Conservation (phyloP, 768 basidiomycete species). For the Lactarius trivialis region DNA sequence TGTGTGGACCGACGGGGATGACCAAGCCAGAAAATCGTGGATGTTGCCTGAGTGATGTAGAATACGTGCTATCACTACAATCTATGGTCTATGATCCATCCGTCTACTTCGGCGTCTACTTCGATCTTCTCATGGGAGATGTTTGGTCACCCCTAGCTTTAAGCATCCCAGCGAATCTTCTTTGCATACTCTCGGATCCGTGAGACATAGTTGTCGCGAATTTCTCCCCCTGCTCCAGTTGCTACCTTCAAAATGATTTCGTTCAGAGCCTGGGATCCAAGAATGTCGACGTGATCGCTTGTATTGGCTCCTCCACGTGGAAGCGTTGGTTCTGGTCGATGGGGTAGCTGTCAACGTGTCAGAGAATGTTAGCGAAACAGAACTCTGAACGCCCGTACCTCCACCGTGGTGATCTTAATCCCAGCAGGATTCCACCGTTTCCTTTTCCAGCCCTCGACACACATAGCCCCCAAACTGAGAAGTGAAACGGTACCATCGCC, state of each 20-base stretch:
- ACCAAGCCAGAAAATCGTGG: neutral
- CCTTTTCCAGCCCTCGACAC: slow-evolving; percentile 89
- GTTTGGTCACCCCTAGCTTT: neutral
- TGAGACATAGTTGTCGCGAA: slow-evolving; percentile 66
- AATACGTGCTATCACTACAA: too few relatives aligned
- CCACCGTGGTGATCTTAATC: slow-evolving; percentile 81
- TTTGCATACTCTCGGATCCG: slow-evolving; percentile 69
- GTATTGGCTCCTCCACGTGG: slow-evolving; percentile 91
- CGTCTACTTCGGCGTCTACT: neutral
- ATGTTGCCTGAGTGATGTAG: neutral
- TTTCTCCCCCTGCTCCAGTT: slow-evolving; percentile 70
- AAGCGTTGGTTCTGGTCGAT: slow-evolving; percentile 62
- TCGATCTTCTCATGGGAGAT: too few relatives aligned
- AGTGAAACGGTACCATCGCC: slow-evolving; percentile 92
- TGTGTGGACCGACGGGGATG: neutral
- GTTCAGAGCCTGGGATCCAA: slow-evolving; percentile 74
- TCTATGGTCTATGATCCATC: neutral
- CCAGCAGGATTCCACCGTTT: slow-evolving; percentile 86
- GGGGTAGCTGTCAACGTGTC: slow-evolving; percentile 53
- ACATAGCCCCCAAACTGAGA: slow-evolving; percentile 90
- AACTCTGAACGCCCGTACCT: slow-evolving; percentile 42
- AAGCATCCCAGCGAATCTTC: slow-evolving; percentile 68
- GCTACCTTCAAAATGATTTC: slow-evolving; percentile 89
- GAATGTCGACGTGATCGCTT: slow-evolving; percentile 72
- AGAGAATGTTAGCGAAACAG: neutral